Base-by-base conservation (phyloP, 2,329 filamentous ascomycete species). In the Apiospora arundinis region DNA sequence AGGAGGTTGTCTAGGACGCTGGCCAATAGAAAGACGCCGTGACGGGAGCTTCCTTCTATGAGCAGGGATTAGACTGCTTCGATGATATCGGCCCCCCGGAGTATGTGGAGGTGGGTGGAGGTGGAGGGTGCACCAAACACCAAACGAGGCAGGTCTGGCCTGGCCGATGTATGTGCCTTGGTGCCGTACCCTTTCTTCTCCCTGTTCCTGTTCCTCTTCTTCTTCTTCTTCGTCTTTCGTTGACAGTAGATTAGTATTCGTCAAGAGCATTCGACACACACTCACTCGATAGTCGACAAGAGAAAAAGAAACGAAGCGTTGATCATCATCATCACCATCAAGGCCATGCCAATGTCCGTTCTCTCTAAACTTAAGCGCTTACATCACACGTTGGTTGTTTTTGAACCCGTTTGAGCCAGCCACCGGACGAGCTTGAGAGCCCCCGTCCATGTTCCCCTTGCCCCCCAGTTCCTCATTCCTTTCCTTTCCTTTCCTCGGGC, bases 1-100 rank as follows among this genome's bases (percentile, higher is more conserved):
- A 77, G 75, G 75, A 77, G 75, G 76, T 76, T 75, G 74, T 76
- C 75, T 74, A 71, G 72, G 73, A 71, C 68, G 71, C 66, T 56
- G 72, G 72, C 76, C 76, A 77, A 77, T 77, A 63, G 73, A 71
- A 71, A 28, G n/a, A 14, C 56, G 48, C 70, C 70, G 74, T 76
- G 70, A 69, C 74, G 73, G 76, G 73, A 77, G 76, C 76, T 77
- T 74, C 68, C 68, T 67, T 49, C 46, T 46, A 49, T 66, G 63
- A 63, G 63, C 70, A 72, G 72, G 72, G 72, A 68, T 69, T 21
- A 56, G 45, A 67, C 65, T 67, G 65, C 65, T 32, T 67, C 65
- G 65, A 67, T 46, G 65, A 45, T 63, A 40, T 63, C 56, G 56
- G 56, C 32, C 56, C 49, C 56, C 56, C 32, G 56, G 52, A 60